These are phyloP conservation scores for Pontederia paniculata DNA, from an alignment of 176 grass and related monocot species.

Conservation along the genomic window DNA sequence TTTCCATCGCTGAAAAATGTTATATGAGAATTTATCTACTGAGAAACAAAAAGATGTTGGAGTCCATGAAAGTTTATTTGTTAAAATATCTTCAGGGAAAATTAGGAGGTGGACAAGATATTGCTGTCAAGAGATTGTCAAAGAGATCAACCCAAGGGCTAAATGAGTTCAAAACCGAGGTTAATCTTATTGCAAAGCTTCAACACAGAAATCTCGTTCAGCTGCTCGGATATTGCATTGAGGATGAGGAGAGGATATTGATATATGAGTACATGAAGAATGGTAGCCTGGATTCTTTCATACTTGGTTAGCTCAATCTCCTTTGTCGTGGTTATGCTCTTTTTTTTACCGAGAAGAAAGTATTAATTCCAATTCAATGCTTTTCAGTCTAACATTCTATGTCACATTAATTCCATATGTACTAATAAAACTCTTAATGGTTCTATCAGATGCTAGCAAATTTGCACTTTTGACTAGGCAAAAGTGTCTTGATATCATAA, in stretches of 20 bases:
- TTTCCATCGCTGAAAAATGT: no score
- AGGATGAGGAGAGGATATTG: conserved; percentile 15
- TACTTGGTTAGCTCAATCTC: conserved; percentile 8
- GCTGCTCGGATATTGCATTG: conserved; percentile 16
- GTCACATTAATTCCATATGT: no score
- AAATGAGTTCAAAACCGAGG: conserved; percentile 16
- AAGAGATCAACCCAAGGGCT: conserved; percentile 9
- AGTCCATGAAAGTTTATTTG: background rate
- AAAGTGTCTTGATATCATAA: conserved; percentile 13
- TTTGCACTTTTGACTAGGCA: conserved; percentile 1
- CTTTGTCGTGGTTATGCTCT: background rate
- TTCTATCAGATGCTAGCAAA: conserved; percentile 3
- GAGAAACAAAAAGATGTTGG: background rate
- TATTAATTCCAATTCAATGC: background rate
- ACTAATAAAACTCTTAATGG: no score
- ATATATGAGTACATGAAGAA: conserved; percentile 17
- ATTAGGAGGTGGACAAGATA: background rate
- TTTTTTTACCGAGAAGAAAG: background rate
- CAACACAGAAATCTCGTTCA: conserved; percentile 22
- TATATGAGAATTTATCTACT: background rate
- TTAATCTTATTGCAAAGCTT: conserved; percentile 18
- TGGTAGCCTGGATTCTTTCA: conserved; percentile 13
- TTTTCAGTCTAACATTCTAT: background rate
- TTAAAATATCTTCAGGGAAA: background rate
- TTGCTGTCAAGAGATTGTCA: conserved; percentile 20